Conservation (phyloP, 2,329 filamentous ascomycete genomes). For the Talaromyces sp. region DNA sequence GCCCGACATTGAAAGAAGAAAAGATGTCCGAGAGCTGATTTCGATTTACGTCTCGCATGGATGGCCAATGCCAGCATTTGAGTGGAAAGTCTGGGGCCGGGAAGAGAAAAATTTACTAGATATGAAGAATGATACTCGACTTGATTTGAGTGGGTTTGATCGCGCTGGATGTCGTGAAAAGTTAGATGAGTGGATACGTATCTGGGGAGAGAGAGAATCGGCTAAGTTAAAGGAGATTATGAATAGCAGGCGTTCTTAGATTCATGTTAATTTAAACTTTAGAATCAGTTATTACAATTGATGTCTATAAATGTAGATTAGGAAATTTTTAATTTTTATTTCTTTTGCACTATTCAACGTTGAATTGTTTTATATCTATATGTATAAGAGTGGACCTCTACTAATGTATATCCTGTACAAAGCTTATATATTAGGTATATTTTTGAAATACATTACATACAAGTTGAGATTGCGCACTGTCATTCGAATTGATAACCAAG, state of each 20-base stretch:
- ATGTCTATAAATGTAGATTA: too few species aligned
- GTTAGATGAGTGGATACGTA: neutral
- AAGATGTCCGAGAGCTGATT: constrained; percentile 1
- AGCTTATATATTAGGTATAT: neutral
- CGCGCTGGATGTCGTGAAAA: neutral
- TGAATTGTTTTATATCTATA: too few species aligned
- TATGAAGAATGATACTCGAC: neutral
- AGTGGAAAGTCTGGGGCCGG: constrained; percentile 1
- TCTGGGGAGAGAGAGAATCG: neutral
- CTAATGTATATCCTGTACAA: neutral
- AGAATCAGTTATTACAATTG: too few species aligned
- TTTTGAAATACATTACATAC: neutral
- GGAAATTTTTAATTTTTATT: too few species aligned
- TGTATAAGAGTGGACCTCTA: neutral
- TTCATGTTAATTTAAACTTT: too few species aligned
- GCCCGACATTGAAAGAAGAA: neutral
- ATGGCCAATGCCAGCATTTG: constrained; percentile 2
- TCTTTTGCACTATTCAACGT: too few species aligned
- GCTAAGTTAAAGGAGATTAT: neutral
- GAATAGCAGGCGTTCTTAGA: neutral
- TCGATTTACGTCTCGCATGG: constrained; percentile 3
- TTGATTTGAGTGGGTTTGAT: constrained; percentile 1
- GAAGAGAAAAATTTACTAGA: neutral
- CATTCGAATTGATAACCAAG: neutral
- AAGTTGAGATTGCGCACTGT: neutral